These are phyloP conservation scores for Aphanocladium album DNA, from an alignment of 2,329 filamentous ascomycete genomes.

Conservation along the genomic window DNA sequence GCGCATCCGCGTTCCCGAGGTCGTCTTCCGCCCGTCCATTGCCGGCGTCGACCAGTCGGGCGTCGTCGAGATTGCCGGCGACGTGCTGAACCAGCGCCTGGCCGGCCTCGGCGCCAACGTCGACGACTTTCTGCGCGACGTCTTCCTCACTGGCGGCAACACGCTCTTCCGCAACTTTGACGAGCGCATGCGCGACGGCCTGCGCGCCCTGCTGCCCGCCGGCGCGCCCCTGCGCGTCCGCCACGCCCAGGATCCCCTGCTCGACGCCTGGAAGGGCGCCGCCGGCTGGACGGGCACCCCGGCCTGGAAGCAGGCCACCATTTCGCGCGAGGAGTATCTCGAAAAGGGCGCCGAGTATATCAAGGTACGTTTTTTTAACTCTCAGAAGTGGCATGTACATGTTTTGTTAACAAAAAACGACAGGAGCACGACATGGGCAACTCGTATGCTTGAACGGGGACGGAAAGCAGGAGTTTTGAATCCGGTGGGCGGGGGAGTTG, in stretches of 20 bases:
- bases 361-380: constrained; percentile 52
- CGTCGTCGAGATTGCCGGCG: constrained; percentile 83
- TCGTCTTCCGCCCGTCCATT: constrained; percentile 88
- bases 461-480: constrained; percentile 3
- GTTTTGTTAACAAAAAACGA: not conserved
- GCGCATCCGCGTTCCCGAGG: constrained; percentile 87
- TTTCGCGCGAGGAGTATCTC: constrained; percentile 76
- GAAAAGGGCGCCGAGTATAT: constrained; percentile 95
- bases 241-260: constrained; percentile 66
- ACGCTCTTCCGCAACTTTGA: constrained; percentile 84
- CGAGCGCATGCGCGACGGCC: constrained; percentile 67
- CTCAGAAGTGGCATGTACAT: not conserved
- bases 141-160: constrained; percentile 94
- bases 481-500: not conserved
- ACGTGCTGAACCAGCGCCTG: constrained; percentile 82
- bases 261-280: constrained; percentile 93
- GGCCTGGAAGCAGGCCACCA: constrained; percentile 57
- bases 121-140: constrained; percentile 70
- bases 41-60: constrained; percentile 91
- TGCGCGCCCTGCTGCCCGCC: constrained; percentile 67
- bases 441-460: constrained; percentile 40
- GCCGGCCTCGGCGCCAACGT: constrained; percentile 45
- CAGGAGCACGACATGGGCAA: constrained; percentile 66
- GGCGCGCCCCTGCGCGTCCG: constrained; percentile 65
- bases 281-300: constrained; percentile 71